Evolutionary conservation across 202 grass and related monocot species (phyloP).

Genomic region (Dendrocalamus latiflorus): DNA sequence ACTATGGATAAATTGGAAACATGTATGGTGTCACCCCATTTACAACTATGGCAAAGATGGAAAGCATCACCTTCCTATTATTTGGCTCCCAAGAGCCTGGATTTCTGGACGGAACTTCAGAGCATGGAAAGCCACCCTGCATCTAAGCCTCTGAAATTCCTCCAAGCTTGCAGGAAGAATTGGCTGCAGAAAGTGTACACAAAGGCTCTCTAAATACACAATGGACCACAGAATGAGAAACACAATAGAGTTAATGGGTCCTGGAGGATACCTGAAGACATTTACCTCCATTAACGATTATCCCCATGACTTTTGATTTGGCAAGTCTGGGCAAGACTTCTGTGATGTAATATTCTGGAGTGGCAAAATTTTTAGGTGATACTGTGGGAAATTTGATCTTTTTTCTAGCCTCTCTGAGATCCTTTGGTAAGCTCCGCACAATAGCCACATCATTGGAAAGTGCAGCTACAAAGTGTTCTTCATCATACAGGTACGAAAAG

Average conservation of each 20-base stretch:
- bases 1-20: not conserved
- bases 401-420: conserved; percentile 89
- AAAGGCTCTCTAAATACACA: conserved; percentile 20
- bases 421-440: conserved; percentile 70
- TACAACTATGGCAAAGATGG: conserved; percentile 14
- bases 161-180: conserved; percentile 68
- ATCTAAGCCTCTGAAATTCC: conserved; percentile 93
- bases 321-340: conserved; percentile 77
- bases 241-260: conserved; percentile 18
- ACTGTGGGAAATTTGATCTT: conserved; percentile 89
- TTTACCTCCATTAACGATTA: conserved; percentile 83
- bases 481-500: conserved; percentile 92
- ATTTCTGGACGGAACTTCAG: conserved; percentile 90
- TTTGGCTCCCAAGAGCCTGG: conserved; percentile 68
- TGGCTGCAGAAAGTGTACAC: conserved; percentile 47
- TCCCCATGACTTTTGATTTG: conserved; percentile 83
- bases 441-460: conserved; percentile 72
- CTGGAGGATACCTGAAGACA: conserved; percentile 79
- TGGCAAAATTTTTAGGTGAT: conserved; percentile 61
- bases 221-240: not conserved
- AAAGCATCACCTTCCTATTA: conserved; percentile 67
- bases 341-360: conserved; percentile 71
- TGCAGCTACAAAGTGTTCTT: conserved; percentile 84
- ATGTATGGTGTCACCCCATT: not conserved
- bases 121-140: conserved; percentile 88